A percentile compares a stretch with the other conserved stretches of the same genome.
Conservation (phyloP, 345 rosid species). For the Arabis hirsuta region DNA sequence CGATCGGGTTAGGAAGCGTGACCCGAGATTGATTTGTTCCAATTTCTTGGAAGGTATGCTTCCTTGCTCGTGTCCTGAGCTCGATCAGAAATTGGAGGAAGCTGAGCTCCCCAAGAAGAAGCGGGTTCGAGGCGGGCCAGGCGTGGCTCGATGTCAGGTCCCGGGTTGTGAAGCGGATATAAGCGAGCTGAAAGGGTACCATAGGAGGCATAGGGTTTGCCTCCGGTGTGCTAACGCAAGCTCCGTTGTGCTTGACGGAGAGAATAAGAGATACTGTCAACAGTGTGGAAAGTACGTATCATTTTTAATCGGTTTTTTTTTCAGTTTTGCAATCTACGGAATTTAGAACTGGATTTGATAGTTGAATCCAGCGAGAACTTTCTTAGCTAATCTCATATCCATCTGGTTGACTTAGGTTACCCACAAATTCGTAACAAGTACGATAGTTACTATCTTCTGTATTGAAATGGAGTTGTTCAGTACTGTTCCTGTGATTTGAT, state of each 20-base stretch:
- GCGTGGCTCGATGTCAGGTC: constrained; percentile 69
- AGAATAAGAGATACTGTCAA: constrained; percentile 89
- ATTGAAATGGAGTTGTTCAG: constrained; percentile 3
- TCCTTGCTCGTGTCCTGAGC: constrained; percentile 93
- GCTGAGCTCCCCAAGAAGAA: constrained; percentile 75
- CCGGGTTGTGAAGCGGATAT: constrained; percentile 84
- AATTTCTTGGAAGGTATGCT: constrained; percentile 82
- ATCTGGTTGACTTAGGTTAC: constrained; percentile 28
- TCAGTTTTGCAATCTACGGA: constrained; percentile 4
- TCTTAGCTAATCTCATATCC: constrained; percentile 8
- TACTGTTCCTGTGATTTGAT: constrained; percentile 11
- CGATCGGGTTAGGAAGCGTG: constrained; percentile 83
- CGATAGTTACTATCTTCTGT: neutral
- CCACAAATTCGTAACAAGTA: neutral
- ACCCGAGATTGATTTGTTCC: constrained; percentile 82
- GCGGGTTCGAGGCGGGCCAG: constrained; percentile 49
- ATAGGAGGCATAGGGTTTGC: constrained; percentile 86
- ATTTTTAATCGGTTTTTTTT: neutral
- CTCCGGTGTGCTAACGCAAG: constrained; percentile 77
- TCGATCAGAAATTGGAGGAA: constrained; percentile 66
- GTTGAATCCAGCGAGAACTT: neutral
- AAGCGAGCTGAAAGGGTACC: constrained; percentile 91
- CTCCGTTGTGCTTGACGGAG: constrained; percentile 66
- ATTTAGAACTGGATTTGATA: constrained; percentile 16
- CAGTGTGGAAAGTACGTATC: constrained; percentile 93